Base-by-base conservation (phyloP, 306 rosid genomes). In the Ochetophila trinervis region DNA sequence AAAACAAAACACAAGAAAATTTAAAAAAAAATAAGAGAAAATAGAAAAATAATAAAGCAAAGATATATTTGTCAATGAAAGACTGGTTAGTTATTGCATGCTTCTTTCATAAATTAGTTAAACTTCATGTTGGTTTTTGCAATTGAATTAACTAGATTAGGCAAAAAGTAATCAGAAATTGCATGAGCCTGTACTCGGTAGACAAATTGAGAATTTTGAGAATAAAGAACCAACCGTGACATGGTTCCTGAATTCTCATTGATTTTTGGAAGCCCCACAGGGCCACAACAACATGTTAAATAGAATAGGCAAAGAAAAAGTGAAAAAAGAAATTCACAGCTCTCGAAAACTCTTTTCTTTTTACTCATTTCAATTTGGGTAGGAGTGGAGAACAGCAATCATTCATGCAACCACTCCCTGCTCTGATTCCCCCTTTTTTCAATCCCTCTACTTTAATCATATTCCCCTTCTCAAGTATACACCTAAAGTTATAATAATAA, bases 351-450 rank as follows among this genome's bases (percentile, higher is more conserved):
- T 47, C 48, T 51, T 52, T 53, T 51, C 34, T 16, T 19, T 67
- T 51, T 77, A 71, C 80, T 75, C 78, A 86, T 70, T 50, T 75
- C 73, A 60, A 51, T 56, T 57, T 30, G 45, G 40, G 42, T 60
- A 69, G 62, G 79, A 76, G 84, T 74, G 83, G 84, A 75, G 68
- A 55, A 82, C 72, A 76, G 60, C 90, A 84, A 86, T 89, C 81
- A 89, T 84, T 83, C 89, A 62, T 72, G 57, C 90, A 78, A 83
- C 89, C 61, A 70, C 45, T 63, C 57, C 47, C 67, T 49, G 22
- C 13, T 40, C 14, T 45, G 21, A 63, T 63, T n/a, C 54, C 63
- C 20, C 54, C 17, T 19, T 19, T 50, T 50, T 50, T 6, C 8
- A 50, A 10, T 47, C 17, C 54, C n/a, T 65, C 2, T 18, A 51